Conservation (phyloP, 169 alveolate species). For the Plasmodium cynomolgi region DNA sequence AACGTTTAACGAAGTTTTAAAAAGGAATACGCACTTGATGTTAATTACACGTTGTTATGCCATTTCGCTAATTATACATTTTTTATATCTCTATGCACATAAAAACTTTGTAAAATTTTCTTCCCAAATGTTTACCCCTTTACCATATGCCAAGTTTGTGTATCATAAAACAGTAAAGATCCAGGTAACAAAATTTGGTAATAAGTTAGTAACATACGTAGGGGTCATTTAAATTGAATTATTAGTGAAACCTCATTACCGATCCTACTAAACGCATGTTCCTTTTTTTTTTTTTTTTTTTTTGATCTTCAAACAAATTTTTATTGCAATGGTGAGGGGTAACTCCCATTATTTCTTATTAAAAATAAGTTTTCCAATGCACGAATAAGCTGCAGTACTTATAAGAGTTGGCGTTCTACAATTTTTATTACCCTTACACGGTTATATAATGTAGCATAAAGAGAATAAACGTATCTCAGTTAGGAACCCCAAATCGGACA, state of each 20-base stretch:
- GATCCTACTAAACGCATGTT: neutral
- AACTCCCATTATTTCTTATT: neutral
- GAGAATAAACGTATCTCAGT: neutral
- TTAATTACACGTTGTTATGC: neutral
- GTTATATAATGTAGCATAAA: neutral
- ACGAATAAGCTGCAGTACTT: slow-evolving; percentile 3
- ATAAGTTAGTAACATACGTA: neutral
- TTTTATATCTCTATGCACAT: neutral
- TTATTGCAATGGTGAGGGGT: neutral
- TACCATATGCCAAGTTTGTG: neutral
- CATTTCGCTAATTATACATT: neutral
- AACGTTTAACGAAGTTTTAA: neutral
- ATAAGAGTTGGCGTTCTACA: neutral
- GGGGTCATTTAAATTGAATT: neutral
- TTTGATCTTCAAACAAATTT: neutral
- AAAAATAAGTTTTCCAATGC: neutral
- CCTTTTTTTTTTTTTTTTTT: neutral
- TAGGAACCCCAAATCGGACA: neutral
- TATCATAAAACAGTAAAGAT: neutral
- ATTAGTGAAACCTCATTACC: neutral
- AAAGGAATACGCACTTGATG: neutral
- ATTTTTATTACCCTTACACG: neutral
- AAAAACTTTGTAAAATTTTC: neutral
- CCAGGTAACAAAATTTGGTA: neutral
- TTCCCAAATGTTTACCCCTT: neutral